These are phyloP conservation scores for Tympanopsis confertula DNA, from an alignment of 2,329 filamentous ascomycete genomes.

Conservation along the genomic window DNA sequence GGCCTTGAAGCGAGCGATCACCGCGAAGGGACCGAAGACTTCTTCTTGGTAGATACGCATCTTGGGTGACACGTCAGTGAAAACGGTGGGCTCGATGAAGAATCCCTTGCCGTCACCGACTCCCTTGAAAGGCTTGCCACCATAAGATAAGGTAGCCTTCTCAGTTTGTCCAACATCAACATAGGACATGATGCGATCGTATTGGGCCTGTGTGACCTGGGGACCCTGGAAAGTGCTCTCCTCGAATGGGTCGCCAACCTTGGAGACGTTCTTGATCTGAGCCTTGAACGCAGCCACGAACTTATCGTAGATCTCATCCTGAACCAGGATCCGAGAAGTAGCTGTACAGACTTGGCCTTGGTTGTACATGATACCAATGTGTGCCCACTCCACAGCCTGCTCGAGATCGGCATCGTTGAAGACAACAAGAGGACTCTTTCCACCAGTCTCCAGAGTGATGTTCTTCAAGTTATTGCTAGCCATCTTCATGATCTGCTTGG, in stretches of 20 bases:
- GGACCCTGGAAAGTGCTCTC: slow-evolving; percentile 27
- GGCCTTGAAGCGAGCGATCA: slow-evolving; percentile 37
- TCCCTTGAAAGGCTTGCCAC: no score
- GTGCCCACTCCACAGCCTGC: slow-evolving; percentile 26
- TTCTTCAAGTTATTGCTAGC: slow-evolving; percentile 26
- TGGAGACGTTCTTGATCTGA: slow-evolving; percentile 17
- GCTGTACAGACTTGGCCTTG: slow-evolving; percentile 49
- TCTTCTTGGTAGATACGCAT: slow-evolving; percentile 22
- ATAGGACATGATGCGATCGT: slow-evolving; percentile 27
- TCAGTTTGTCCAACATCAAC: slow-evolving; percentile 26
- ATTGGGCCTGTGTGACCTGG: slow-evolving; percentile 28
- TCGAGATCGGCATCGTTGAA: slow-evolving; percentile 30
- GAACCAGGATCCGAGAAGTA: slow-evolving; percentile 42
- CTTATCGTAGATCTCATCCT: slow-evolving; percentile 34
- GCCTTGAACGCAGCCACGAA: slow-evolving; percentile 23
- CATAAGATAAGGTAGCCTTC: no score
- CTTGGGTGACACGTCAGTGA: neutral
- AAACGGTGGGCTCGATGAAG: slow-evolving; percentile 2
- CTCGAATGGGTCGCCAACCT: slow-evolving; percentile 27
- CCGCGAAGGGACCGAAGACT: slow-evolving; percentile 39
- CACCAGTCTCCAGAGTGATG: slow-evolving; percentile 28
- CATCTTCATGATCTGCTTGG: slow-evolving; percentile 24
- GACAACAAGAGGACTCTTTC: slow-evolving; percentile 27
- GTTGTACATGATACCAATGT: slow-evolving; percentile 43
- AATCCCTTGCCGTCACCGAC: neutral